Conservation (phyloP, 2,329 filamentous ascomycete species). For the Geoglossum cookeanum region DNA sequence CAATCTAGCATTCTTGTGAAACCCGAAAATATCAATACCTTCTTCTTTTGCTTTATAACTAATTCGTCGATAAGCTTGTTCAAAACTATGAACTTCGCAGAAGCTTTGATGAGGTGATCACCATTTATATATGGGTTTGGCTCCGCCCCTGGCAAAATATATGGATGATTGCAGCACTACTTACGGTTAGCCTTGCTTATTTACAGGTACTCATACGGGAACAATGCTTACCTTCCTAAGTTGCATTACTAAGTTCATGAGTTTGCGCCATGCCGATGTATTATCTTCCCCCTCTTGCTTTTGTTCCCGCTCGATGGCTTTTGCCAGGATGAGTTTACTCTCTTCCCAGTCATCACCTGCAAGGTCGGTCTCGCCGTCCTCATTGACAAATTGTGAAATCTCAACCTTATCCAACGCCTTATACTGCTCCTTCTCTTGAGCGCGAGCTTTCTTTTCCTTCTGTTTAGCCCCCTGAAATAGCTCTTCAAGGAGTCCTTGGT, state of each 20-base stretch:
- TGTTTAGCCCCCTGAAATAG: conserved; percentile 29
- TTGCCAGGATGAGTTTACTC: conserved; percentile 24
- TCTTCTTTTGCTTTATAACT: conserved; percentile 30
- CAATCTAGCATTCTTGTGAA: conserved; percentile 32
- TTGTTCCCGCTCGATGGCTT: conserved; percentile 17
- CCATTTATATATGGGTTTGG: conserved; percentile 28
- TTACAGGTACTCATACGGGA: not conserved
- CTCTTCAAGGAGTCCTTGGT: conserved; percentile 31
- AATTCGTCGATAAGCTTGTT: conserved; percentile 31
- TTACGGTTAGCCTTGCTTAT: not conserved
- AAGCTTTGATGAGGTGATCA: conserved; percentile 29
- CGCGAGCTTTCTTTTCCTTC: conserved; percentile 20
- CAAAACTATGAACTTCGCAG: conserved; percentile 36
- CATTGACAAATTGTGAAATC: conserved; percentile 17
- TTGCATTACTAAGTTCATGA: conserved; percentile 37
- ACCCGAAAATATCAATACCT: conserved; percentile 37
- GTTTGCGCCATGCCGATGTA: conserved; percentile 25
- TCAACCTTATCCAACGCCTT: conserved; percentile 16
- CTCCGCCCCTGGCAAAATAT: conserved; percentile 27
- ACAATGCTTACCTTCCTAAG: conserved; percentile 24
- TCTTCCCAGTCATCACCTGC: conserved; percentile 27
- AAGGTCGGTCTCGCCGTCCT: conserved; percentile 2
- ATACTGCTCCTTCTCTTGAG: conserved; percentile 19
- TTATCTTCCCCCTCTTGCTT: conserved; percentile 16
- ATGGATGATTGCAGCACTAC: conserved; percentile 33